Evolutionary conservation across 2,329 filamentous ascomycete genomes (phyloP).

Genomic region (Hortaea werneckii): DNA sequence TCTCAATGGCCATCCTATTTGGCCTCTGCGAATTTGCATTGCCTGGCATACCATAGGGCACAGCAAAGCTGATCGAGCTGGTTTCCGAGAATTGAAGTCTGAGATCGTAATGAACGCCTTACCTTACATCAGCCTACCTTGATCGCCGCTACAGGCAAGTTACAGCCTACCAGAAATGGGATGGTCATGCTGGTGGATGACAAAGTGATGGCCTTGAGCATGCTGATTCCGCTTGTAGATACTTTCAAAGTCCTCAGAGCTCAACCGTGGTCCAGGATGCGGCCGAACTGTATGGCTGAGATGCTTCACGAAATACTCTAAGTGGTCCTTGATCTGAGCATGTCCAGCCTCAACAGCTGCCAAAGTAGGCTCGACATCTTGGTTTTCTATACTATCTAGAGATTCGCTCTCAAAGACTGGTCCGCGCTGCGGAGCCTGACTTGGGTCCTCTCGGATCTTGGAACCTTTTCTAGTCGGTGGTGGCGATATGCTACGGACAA

Average conservation of each 20-base stretch:
- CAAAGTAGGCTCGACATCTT: conserved; percentile 9
- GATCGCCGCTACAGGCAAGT: no score
- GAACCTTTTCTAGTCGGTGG: conserved; percentile 17
- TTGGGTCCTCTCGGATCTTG: not conserved
- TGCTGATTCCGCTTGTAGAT: conserved; percentile 41
- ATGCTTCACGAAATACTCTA: conserved; percentile 37
- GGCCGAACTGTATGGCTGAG: conserved; percentile 25
- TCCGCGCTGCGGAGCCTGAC: not conserved
- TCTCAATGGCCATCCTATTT: conserved; percentile 36
- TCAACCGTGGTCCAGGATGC: conserved; percentile 24
- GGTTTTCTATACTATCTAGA: not conserved
- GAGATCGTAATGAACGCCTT: conserved; percentile 46
- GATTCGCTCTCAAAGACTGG: not conserved
- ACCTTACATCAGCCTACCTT: conserved; percentile 9
- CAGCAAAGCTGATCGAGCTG: conserved; percentile 51
- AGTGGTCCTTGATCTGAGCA: conserved; percentile 37
- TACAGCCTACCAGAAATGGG: conserved; percentile 48
- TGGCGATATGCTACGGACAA: conserved; percentile 21
- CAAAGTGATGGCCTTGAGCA: conserved; percentile 43
- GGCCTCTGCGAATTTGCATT: conserved; percentile 30
- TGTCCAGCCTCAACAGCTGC: conserved; percentile 45
- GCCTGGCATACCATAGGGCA: conserved; percentile 36
- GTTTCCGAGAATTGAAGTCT: conserved; percentile 58
- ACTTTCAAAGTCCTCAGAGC: conserved; percentile 32
- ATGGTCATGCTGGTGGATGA: conserved; percentile 65